Evolutionary conservation across 139 green algal species (phyloP), one percentile per base, ranked within the genome.

Genomic region (Edaphochlamys debaryana): DNA sequence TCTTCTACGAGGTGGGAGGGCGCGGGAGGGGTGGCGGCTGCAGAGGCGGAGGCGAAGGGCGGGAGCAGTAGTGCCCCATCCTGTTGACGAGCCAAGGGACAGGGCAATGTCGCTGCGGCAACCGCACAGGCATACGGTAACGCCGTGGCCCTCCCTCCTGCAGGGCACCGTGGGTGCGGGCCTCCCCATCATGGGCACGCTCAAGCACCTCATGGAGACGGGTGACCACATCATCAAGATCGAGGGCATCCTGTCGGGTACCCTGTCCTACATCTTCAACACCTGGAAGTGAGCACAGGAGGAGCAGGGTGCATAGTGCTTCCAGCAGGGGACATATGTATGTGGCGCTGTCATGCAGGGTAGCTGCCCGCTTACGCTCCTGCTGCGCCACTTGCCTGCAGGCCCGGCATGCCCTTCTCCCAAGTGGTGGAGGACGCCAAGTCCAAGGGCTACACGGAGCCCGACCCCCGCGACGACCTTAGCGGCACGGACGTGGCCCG

Each of bases 251-350:
- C 97, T 99, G 90, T 95, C 89, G 20, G 95, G 96, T 38, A 99
- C 97, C 4, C 92, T 99, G 11, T 98, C 94, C 29, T 99, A 98
- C 93, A 98, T 99, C 78, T 99, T 99, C 94, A 99, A 99, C 89
- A 95, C 80, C 40, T 97, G 95, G 20, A 19, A 58, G 50, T 58
- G 50, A 58, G 50, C 48, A 89, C 87, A 7, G 86, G 88, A 22
- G 73, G 70, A 30, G 40, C n/a, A n/a, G n/a, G n/a, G n/a, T n/a
- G n/a, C n/a, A n/a, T n/a, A n/a, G n/a, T n/a, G n/a, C n/a, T n/a
- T n/a, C n/a, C n/a, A n/a, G n/a, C n/a, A n/a, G n/a, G n/a, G n/a
- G n/a, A n/a, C n/a, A n/a, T n/a, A n/a, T n/a, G n/a, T n/a, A n/a
- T n/a, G n/a, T n/a, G n/a, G n/a, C n/a, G n/a, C n/a, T n/a, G n/a